A percentile compares a stretch with the other conserved stretches of the same genome.
These are phyloP conservation scores for Lecanicillium sp. DNA, from an alignment of 2,329 filamentous ascomycete genomes.

Conservation along the genomic window DNA sequence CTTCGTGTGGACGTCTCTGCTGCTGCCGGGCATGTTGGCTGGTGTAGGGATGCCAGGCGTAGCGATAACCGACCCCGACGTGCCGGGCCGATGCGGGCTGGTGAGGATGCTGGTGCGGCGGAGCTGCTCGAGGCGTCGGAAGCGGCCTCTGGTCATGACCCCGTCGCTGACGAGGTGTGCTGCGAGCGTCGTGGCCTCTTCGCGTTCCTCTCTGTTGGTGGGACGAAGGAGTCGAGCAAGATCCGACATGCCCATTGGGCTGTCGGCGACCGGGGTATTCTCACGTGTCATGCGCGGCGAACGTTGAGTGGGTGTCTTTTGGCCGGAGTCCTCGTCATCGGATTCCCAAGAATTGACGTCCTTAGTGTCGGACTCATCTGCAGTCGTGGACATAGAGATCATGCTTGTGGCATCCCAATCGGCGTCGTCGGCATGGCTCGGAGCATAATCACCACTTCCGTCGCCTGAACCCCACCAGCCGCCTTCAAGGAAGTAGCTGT, in stretches of 20 bases:
- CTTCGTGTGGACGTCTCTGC: constrained; percentile 25
- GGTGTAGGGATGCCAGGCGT: not conserved
- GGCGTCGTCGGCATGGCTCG: constrained; percentile 41
- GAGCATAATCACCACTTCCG: constrained; percentile 70
- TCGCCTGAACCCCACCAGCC: constrained; percentile 83
- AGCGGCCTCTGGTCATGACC: constrained; percentile 78
- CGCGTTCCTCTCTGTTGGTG: constrained; percentile 65
- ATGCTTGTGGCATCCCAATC: constrained; percentile 75
- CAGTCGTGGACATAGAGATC: constrained; percentile 48
- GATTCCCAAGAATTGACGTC: constrained; percentile 27
- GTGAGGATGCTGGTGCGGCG: constrained; percentile 61
- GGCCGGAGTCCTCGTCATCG: constrained; percentile 45
- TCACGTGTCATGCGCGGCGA: constrained; percentile 45
- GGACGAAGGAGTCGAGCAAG: constrained; percentile 81
- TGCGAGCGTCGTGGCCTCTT: constrained; percentile 75
- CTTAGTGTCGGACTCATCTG: constrained; percentile 25
- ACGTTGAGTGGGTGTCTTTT: constrained; percentile 68
- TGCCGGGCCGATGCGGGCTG: constrained; percentile 22
- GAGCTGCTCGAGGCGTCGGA: constrained; percentile 59
- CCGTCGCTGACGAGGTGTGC: constrained; percentile 66
- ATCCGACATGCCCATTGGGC: constrained; percentile 57
- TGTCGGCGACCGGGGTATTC: constrained; percentile 54
- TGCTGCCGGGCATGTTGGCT: constrained; percentile 16
- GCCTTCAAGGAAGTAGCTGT: constrained; percentile 76
- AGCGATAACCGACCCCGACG: constrained; percentile 4